Evolutionary conservation across 2,329 filamentous ascomycete genomes (phyloP), one percentile per base, ranked within the genome.

Genomic region (Diaporthe longicolla): DNA sequence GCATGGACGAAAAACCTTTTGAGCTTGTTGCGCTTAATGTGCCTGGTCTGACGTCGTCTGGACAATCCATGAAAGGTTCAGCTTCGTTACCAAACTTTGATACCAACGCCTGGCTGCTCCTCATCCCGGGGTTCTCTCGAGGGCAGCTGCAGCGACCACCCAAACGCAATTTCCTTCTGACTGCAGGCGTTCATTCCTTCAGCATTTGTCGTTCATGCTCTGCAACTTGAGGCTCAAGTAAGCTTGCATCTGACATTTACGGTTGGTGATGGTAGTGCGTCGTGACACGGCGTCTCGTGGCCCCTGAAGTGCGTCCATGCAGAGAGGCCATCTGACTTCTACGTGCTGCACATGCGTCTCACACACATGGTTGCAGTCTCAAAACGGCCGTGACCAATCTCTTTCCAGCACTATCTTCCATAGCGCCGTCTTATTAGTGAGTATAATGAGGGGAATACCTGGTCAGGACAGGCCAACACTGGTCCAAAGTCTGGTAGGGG

Each of bases 201-300:
- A 63, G 70, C 63, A 58, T 55, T 37, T 57, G 73, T 70, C 70
- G 63, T 52, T 52, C 17, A 59, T 70, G 63, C 73, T 74, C 29
- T 24, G 73, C 73, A 24, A 73, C 73, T 74, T 74, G 73, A 70
- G 29, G 59, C 58, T 70, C 73, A 74, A 74, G 73, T 73, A 74
- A 73, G 73, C 73, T 61, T 69, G 61, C 73, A 73, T 69, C 58
- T 70, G 73, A 74, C 63, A 69, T 59, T 70, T 71, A 70, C 71
- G 73, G 59, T 63, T 45, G 35, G 35, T 70, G 73, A 71, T 35
- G 63, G 73, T 66, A 65, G 52, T 59, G 29, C 24, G 40, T 40
- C 43, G 57, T 66, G 50, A 69, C 45, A 65, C 21, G 37, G 9
- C 29, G 63, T 45, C 29, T 24, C 50, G 45, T 54, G 24, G 45